Conservation (phyloP, 1,284 basidiomycete genomes). For the Ceratobasidium sp. region DNA sequence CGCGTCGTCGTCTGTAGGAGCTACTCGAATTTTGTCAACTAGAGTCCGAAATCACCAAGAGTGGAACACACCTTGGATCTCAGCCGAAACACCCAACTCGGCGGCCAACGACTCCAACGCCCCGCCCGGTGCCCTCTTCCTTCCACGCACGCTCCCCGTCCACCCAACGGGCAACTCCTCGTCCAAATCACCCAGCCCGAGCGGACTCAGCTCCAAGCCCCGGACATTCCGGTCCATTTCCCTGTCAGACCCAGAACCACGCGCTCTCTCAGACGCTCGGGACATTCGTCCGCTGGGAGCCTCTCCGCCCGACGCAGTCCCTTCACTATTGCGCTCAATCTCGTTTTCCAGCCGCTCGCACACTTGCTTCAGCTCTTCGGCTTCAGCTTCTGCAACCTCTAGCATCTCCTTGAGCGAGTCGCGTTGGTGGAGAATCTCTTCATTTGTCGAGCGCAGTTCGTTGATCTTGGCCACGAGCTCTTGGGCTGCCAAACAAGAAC, state of each 20-base stretch:
- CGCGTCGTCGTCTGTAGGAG: conserved; percentile 20
- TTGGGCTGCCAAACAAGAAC: conserved; percentile 23
- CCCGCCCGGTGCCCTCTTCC: conserved; percentile 13
- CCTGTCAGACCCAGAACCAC: not conserved
- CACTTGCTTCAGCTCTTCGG: conserved; percentile 46
- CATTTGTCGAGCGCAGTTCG: conserved; percentile 41
- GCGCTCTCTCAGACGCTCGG: not conserved
- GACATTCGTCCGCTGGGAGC: not conserved
- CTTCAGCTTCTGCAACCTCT: conserved; percentile 42
- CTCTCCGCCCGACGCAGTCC: conserved; percentile 17
- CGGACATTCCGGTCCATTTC: not conserved
- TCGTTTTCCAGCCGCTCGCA: conserved; percentile 48
- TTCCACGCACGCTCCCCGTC: conserved; percentile 30
- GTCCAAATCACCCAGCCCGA: conserved; percentile 9
- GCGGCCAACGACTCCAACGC: conserved; percentile 22
- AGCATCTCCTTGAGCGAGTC: conserved; percentile 19
- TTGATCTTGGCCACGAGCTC: conserved; percentile 39
- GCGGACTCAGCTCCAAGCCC: conserved; percentile 2
- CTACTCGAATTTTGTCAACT: not conserved
- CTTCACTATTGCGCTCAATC: conserved; percentile 41
- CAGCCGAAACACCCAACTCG: conserved; percentile 20
- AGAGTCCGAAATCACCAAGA: not conserved
- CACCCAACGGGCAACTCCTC: conserved; percentile 17
- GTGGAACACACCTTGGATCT: conserved; percentile 10
- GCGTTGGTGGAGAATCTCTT: conserved; percentile 28